phyloP scores from a whole-genome alignment of 2,329 filamentous ascomycete genomes.

The Fusarium torreyae region DNA sequence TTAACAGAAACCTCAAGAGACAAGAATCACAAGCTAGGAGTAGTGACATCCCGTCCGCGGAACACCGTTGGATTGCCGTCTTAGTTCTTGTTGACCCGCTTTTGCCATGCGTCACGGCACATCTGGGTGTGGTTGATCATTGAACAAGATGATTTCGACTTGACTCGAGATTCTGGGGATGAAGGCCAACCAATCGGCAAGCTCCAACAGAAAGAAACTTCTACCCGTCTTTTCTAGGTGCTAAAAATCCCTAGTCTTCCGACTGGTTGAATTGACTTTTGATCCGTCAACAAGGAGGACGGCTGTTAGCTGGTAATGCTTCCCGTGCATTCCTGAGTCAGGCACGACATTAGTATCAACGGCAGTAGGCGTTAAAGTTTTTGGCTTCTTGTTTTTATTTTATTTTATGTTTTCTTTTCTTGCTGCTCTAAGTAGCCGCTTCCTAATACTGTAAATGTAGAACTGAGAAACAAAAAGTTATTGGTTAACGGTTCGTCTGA shows the following conservation, averaged over 20 bases:
- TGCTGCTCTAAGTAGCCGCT: constrained; percentile 12
- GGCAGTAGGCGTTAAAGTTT: constrained; percentile 15
- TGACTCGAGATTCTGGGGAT: constrained; percentile 24
- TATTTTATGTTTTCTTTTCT: neutral
- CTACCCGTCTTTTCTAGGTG: neutral
- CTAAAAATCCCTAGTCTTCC: constrained; percentile 1
- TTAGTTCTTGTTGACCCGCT: constrained; percentile 18
- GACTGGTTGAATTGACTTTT: constrained; percentile 19
- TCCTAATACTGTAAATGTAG: constrained; percentile 1
- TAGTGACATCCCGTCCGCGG: constrained; percentile 30
- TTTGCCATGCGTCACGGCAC: constrained; percentile 31
- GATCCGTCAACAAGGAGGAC: neutral
- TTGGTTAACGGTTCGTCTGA: constrained; percentile 17
- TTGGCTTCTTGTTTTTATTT: constrained; percentile 4
- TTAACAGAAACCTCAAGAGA: neutral
- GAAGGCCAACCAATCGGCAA: neutral
- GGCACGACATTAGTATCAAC: constrained; percentile 7
- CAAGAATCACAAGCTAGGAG: neutral
- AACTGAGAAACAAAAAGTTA: neutral
- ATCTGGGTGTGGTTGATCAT: constrained; percentile 17
- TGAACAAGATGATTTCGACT: constrained; percentile 10
- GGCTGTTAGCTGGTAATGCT: constrained; percentile 1
- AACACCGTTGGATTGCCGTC: constrained; percentile 22
- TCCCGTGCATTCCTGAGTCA: constrained; percentile 42
- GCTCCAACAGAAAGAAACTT: neutral